Base-by-base conservation (phyloP, 768 basidiomycete species). In the Mycena polygramma region DNA sequence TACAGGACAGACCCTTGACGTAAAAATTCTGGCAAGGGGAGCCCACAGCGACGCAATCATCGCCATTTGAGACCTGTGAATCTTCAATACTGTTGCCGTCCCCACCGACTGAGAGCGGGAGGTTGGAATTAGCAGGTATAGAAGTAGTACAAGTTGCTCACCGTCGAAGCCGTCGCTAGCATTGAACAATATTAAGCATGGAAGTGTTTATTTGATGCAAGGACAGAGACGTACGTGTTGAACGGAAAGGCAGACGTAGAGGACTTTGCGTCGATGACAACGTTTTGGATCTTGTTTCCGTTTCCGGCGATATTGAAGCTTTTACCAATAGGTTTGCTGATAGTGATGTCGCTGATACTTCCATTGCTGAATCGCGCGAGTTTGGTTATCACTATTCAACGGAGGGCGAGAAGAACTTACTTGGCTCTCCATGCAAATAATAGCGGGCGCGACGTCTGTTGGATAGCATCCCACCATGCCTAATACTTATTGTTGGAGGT, bases 271-370 rank as follows among this genome's bases (percentile, higher is more conserved):
- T 73, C 63, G 20, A 72, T 72, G 4, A 61, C 17, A 30, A 73
- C 24, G 36, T 66, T 66, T 17, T 66, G 46, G 26, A 73, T 46
- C 22, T 39, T 57, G 24, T 73, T 73, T 30, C 71, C 71, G 22
- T 39, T 73, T 11, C 71, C 71, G 8, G 71, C 71, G 45, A 73
- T 54, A 36, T 73, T 73, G 63, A 73, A 73, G 43, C 71, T 73
- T 30, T 73, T 73, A 11, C 71, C 71, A 24, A 73, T 69, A 37
- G 71, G 71, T 36, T 73, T 73, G 68, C 63, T 65, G 48, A 73
- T 69, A 9, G 68, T 73, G 17, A 73, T 46, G 51, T 58, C 45
- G 22, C 55, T 54, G 59, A 73, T 69, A 26, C 55, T 69, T n/a
- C 71, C 68, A 49, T 73, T 73, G 36, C 71, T 73, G 45, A n/a